These are phyloP conservation scores for Pseudogymnoascus sp. DNA, from an alignment of 2,329 filamentous ascomycete genomes.

Conservation along the genomic window DNA sequence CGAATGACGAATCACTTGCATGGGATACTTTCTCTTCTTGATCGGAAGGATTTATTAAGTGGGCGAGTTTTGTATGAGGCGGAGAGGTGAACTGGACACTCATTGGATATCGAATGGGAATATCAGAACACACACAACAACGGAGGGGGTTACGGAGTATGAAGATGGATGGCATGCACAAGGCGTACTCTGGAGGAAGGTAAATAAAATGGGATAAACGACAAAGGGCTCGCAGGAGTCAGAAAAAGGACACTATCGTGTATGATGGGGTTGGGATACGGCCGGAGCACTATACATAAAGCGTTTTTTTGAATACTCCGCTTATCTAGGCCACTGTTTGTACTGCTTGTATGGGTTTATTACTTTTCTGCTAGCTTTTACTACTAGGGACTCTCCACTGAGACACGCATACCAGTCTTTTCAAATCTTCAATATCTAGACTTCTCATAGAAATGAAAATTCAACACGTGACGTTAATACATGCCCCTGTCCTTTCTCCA, in stretches of 20 bases:
- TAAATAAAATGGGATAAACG: constrained; percentile 2
- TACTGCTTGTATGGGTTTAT: not conserved
- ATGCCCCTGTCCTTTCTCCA: not conserved
- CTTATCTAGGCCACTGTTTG: not conserved
- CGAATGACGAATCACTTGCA: not conserved
- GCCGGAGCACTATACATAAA: not conserved
- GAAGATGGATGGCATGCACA: constrained; percentile 4
- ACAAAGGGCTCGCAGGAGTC: constrained; percentile 6
- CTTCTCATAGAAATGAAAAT: not conserved
- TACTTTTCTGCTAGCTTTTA: not conserved
- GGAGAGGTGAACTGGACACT: not conserved
- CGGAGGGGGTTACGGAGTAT: not conserved
- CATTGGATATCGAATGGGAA: not conserved
- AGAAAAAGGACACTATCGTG: constrained; percentile 3
- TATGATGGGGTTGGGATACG: not conserved
- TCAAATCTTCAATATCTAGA: not conserved
- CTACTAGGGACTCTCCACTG: not conserved
- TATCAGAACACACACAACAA: not conserved
- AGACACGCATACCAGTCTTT: not conserved
- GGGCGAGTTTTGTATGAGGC: not conserved
- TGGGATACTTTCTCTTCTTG: not conserved
- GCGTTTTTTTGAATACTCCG: not conserved
- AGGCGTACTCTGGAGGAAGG: constrained; percentile 6
- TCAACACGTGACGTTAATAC: not conserved
- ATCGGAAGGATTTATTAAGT: not conserved